Percentiles rank a stretch among this genome's conserved stretches.
Evolutionary conservation across 1,284 basidiomycete genomes (phyloP).

Genomic region (Moniliophthora roreri): DNA sequence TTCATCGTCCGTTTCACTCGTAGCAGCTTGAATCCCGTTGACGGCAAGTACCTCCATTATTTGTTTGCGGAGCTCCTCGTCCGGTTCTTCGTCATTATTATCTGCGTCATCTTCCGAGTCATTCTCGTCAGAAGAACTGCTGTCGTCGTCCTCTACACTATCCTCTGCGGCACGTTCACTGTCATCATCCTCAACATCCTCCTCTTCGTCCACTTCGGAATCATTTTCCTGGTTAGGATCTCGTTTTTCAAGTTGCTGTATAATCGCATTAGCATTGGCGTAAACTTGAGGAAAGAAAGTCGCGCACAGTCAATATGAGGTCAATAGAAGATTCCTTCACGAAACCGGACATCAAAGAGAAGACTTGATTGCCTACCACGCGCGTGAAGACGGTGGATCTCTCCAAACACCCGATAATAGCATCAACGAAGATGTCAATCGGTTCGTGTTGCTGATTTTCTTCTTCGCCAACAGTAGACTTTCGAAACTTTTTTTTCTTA

Average conservation of each 20-base stretch:
- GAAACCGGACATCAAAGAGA: conserved; percentile 71
- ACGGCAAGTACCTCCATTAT: conserved; percentile 79
- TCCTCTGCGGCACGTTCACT: conserved; percentile 25
- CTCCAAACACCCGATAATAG: conserved; percentile 87
- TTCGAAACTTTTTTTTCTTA: conserved; percentile 45
- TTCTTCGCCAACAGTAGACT: conserved; percentile 27
- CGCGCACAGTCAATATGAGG: conserved; percentile 78
- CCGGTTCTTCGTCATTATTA: conserved; percentile 46
- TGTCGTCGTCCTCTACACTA: conserved; percentile 34
- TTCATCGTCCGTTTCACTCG: conserved; percentile 30
- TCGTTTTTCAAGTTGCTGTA: conserved; percentile 79
- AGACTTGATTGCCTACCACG: conserved; percentile 79
- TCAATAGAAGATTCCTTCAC: conserved; percentile 79
- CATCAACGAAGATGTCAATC: conserved; percentile 86
- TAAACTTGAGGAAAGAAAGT: background rate
- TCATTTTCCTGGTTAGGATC: conserved; percentile 58
- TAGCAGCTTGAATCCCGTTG: conserved; percentile 64
- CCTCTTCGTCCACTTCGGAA: conserved; percentile 42
- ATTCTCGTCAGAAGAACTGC: conserved; percentile 25
- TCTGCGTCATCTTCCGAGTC: conserved; percentile 39
- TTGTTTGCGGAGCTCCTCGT: conserved; percentile 72
- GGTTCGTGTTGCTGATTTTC: conserved; percentile 45
- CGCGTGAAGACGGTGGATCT: conserved; percentile 83
- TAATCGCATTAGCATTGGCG: conserved; percentile 1
- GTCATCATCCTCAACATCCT: conserved; percentile 36